These are phyloP conservation scores for Exophiala phaeomuriformis DNA, from an alignment of 2,329 filamentous ascomycete genomes.

Conservation along the genomic window DNA sequence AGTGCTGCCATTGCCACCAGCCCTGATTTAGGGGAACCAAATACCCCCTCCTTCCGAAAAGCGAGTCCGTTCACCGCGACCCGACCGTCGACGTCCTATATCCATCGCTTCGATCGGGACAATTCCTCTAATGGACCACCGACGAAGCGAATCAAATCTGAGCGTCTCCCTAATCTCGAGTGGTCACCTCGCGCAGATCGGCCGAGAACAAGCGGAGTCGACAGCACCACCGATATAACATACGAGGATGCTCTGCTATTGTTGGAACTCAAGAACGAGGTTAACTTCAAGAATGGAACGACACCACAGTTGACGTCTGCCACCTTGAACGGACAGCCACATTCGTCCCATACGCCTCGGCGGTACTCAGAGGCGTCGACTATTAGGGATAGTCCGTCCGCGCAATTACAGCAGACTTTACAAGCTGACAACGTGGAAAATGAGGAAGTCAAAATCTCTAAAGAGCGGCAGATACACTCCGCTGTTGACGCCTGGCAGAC, in stretches of 20 bases:
- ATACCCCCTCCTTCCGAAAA: constrained; percentile 29
- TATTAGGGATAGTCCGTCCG: neutral
- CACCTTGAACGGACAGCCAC: constrained; percentile 3
- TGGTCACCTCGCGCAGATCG: constrained; percentile 28
- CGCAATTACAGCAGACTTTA: constrained; percentile 3
- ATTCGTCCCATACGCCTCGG: constrained; percentile 5
- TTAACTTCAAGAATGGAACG: constrained; percentile 23
- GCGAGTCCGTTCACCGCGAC: constrained; percentile 26
- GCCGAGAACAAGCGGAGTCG: constrained; percentile 32
- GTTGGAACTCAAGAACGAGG: constrained; percentile 34
- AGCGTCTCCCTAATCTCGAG: constrained; percentile 43
- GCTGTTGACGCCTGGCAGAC: neutral
- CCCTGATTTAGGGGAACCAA: constrained; percentile 36
- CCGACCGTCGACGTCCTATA: constrained; percentile 29
- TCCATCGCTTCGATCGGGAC: constrained; percentile 27
- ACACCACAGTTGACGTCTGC: constrained; percentile 11
- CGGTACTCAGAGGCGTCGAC: constrained; percentile 1
- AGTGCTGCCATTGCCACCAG: constrained; percentile 46
- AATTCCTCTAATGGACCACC: constrained; percentile 43
- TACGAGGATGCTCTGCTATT: constrained; percentile 44
- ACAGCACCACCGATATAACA: constrained; percentile 33
- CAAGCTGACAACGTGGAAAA: neutral
- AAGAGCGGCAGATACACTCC: neutral
- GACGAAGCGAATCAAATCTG: constrained; percentile 54
- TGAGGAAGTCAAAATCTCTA: neutral